Evolutionary conservation across 768 basidiomycete genomes (phyloP), one percentile per base, ranked within the genome.

Genomic region (Rickenella mellea): DNA sequence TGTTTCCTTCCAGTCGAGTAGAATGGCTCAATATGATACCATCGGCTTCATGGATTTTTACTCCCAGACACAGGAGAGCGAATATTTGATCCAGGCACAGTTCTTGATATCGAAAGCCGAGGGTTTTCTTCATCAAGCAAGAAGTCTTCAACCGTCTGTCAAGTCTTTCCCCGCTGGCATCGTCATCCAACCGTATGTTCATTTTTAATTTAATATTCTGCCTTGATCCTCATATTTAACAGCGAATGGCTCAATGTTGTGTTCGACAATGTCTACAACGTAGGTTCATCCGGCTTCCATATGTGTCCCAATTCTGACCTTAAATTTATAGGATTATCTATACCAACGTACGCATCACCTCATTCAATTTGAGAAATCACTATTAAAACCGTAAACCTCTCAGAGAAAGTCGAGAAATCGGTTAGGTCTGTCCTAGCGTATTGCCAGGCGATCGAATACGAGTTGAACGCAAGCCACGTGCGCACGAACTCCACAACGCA

Each of bases 191-290:
- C 33, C 33, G 33, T 36, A 17, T 19, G 33, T 33, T 9, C 2
- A 33, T 6, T 14, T 8, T 19, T 15, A 22, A 17, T 11, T 7
- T 7, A 9, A 36, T 36, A 17, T 9, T 22, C 7, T 36, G 9
- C 24, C 19, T 22, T 36, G 15, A 36, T 5, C 30, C 20, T 5
- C 19, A 15, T 36, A 12, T 36, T 7, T 10, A 19, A 17, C 24
- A 36, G 33, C 24, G 33, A 36, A 36, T 36, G 33, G 33, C 33
- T 36, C 10, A 36, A 36, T 11, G 33, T 36, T 3, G 33, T 36
- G 15, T 36, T 36, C 33, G 33, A 36, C 12, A 36, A 36, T 22
- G 19, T 36, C 10, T 36, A 36, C 10, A 36, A 17, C n/a, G n/a
- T n/a, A n/a, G n/a, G n/a, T n/a, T n/a, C n/a, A n/a, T n/a, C n/a